Evolutionary conservation across 2,329 filamentous ascomycete genomes (phyloP).

Genomic region (Fusarium globosum): DNA sequence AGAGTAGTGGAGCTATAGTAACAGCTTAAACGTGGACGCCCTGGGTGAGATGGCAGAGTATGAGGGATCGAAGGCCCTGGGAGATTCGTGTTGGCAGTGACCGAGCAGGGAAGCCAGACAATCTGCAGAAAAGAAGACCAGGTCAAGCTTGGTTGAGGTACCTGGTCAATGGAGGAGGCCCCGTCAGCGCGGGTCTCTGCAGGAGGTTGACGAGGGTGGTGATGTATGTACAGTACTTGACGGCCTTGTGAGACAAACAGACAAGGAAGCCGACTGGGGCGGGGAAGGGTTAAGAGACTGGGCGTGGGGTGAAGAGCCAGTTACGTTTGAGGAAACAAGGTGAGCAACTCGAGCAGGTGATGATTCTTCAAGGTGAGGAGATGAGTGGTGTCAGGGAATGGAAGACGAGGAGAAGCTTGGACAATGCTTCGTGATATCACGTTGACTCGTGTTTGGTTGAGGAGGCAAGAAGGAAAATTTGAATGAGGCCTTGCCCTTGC

Average conservation of each 20-base stretch:
- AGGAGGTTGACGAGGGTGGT: constrained; percentile 19
- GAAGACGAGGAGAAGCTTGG: constrained; percentile 14
- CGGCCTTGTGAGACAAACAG: constrained; percentile 30
- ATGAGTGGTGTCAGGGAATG: constrained; percentile 39
- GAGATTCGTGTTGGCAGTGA: constrained; percentile 25
- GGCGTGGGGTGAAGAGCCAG: constrained; percentile 39
- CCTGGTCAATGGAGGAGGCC: constrained; percentile 17
- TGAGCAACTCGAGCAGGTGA: constrained; percentile 40
- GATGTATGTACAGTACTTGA: constrained; percentile 28
- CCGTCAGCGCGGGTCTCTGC: constrained; percentile 41
- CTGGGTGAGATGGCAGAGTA: constrained; percentile 35
- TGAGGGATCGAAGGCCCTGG: constrained; percentile 29
- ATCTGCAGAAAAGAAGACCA: constrained; percentile 17
- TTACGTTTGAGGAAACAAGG: constrained; percentile 40
- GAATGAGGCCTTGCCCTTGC: constrained; percentile 21
- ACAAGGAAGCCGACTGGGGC: constrained; percentile 16
- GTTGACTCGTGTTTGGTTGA: constrained; percentile 34
- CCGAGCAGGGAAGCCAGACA: constrained; percentile 22
- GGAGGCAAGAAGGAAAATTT: constrained; percentile 20
- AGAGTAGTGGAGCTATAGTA: constrained; percentile 41
- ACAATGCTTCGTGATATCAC: constrained; percentile 29
- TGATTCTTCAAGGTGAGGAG: constrained; percentile 44
- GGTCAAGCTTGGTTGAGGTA: constrained; percentile 5
- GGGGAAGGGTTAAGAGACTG: constrained; percentile 19
- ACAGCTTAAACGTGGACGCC: constrained; percentile 27